Conservation (phyloP, 164 flowering plant species). For the Litsea cubeba region DNA sequence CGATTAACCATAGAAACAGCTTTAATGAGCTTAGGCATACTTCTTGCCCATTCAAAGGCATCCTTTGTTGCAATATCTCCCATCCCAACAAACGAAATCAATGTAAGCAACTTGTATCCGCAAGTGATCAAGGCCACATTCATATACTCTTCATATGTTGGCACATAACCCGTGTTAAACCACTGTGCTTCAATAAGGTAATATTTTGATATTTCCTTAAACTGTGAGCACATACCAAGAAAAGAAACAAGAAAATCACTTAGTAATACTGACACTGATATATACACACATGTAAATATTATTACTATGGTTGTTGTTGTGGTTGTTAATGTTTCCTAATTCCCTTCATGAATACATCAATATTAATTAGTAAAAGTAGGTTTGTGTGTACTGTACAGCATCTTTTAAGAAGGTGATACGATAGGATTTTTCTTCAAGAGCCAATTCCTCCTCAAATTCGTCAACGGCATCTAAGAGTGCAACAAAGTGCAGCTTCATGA, state of each 20-base stretch:
- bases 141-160: constrained; percentile 36
- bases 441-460: constrained; percentile 1
- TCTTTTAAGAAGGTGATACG: neutral
- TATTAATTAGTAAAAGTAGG: no score
- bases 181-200: constrained; percentile 31
- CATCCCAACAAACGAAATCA: constrained; percentile 18
- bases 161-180: constrained; percentile 18
- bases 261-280: no score
- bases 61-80: constrained; percentile 24
- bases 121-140: neutral
- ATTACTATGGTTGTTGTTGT: no score
- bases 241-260: neutral
- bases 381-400: neutral
- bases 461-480: neutral
- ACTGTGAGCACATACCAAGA: neutral
- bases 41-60: constrained; percentile 26
- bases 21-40: constrained; percentile 14
- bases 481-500: neutral
- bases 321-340: no score
- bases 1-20: neutral
- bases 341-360: no score
- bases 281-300: neutral
- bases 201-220: neutral
- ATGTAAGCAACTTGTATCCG: constrained; percentile 12
- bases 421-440: neutral